Percentiles rank a stretch among this genome's conserved stretches.
Conservation (phyloP, 192 early-diverging fungal genomes). For the Linderina pennispora region DNA sequence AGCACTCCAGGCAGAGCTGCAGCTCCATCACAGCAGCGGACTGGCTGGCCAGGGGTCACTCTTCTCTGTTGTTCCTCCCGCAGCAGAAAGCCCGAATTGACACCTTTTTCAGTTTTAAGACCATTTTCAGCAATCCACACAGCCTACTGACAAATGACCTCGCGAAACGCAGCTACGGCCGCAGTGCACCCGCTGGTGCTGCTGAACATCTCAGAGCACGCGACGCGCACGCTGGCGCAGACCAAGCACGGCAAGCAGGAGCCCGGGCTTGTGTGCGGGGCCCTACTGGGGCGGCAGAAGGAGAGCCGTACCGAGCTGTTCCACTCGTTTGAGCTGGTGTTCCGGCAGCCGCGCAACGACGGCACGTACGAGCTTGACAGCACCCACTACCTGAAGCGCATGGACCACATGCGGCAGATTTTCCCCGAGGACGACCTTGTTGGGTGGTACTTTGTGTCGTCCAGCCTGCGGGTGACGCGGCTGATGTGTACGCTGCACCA, state of each 20-base stretch:
- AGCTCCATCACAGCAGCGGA: no score
- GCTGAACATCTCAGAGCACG: conserved; percentile 42
- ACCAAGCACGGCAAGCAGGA: conserved; percentile 7
- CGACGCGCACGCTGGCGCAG: conserved; percentile 32
- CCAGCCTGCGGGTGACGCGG: conserved; percentile 6
- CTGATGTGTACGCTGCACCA: conserved; percentile 22
- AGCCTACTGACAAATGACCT: no score
- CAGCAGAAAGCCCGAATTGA: no score
- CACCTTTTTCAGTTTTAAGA: no score
- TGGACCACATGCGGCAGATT: conserved; percentile 29
- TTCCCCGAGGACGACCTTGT: conserved; percentile 39
- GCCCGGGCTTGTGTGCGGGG: conserved; percentile 14
- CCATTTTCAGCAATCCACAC: no score
- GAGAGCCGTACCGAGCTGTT: conserved; percentile 30
- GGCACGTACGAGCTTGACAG: conserved; percentile 10
- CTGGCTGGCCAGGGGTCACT: no score
- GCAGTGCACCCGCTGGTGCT: conserved; percentile 42
- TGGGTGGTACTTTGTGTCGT: conserved; percentile 37
- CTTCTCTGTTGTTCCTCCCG: no score
- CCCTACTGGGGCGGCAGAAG: conserved; percentile 28
- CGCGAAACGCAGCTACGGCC: conserved; percentile 14
- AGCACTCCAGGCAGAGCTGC: no score
- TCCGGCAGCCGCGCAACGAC: not conserved
- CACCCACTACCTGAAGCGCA: conserved; percentile 9
- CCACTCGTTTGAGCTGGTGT: conserved; percentile 38